phyloP scores from a whole-genome alignment of 2,329 filamentous ascomycete genomes.

The Colletotrichum chrysophilum region DNA sequence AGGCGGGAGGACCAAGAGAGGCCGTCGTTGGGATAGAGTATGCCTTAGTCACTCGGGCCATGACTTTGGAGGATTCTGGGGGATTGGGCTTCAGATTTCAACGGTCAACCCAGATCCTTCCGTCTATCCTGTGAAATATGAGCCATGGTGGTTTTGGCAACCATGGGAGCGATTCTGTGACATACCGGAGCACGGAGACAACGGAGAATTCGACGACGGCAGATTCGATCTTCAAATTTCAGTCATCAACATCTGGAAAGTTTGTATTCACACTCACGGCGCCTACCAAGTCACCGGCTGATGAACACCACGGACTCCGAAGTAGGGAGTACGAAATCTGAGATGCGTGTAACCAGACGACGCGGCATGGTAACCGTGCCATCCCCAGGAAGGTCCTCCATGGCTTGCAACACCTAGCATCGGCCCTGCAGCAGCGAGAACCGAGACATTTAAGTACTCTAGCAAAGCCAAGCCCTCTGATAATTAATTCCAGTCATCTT shows the following conservation, averaged over 20 bases:
- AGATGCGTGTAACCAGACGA: not conserved
- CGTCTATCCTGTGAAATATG: not conserved
- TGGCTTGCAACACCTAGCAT: not conserved
- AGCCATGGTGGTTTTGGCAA: too few relatives aligned
- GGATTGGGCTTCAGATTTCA: not conserved
- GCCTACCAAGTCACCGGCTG: not conserved
- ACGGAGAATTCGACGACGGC: not conserved
- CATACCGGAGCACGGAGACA: not conserved
- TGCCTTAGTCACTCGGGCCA: not conserved
- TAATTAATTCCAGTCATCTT: not conserved
- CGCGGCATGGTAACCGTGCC: not conserved
- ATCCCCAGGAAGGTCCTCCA: not conserved
- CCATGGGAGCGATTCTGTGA: not conserved
- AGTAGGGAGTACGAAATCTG: not conserved
- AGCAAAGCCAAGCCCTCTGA: not conserved
- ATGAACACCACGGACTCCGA: not conserved
- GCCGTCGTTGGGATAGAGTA: not conserved
- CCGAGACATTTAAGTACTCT: not conserved
- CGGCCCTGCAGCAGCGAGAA: not conserved
- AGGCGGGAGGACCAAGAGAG: not conserved
- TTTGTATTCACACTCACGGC: not conserved
- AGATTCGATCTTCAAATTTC: fast-evolving
- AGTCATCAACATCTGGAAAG: not conserved
- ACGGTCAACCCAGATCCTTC: not conserved
- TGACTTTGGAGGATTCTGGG: not conserved